phyloP scores from a whole-genome alignment of 148 eudicot genomes.

The Dysphania ambrosioides region DNA sequence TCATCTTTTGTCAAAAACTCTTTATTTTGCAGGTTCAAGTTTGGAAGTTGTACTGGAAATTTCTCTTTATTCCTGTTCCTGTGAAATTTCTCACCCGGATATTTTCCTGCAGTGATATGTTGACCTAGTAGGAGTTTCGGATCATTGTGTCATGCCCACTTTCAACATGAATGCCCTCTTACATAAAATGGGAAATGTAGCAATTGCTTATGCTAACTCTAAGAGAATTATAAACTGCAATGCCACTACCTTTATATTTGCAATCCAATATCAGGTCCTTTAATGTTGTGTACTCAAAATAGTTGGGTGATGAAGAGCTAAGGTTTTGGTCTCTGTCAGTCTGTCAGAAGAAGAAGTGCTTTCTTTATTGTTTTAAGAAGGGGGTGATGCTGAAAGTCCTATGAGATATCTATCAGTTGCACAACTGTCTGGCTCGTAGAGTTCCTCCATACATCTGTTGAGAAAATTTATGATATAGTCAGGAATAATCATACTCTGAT shows the following conservation, averaged over 20 bases:
- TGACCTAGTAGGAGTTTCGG: slow-evolving; percentile 70
- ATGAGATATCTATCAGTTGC: slow-evolving; percentile 47
- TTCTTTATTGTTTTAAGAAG: neutral
- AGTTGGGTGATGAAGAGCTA: slow-evolving; percentile 30
- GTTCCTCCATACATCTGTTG: slow-evolving; percentile 80
- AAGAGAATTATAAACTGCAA: slow-evolving; percentile 45
- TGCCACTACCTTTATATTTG: slow-evolving; percentile 70
- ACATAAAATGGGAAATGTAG: slow-evolving; percentile 68
- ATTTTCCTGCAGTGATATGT: slow-evolving; percentile 70
- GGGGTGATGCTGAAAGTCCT: slow-evolving; percentile 46
- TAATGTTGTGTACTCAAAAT: slow-evolving; percentile 64
- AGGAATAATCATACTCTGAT: neutral
- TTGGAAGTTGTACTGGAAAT: slow-evolving; percentile 77
- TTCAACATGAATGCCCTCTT: slow-evolving; percentile 59
- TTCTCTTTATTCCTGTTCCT: slow-evolving; percentile 72
- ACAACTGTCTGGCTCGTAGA: slow-evolving; percentile 53
- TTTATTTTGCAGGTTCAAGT: no score
- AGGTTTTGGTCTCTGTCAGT: slow-evolving; percentile 15
- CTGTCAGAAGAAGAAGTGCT: slow-evolving; percentile 1
- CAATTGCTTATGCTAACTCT: slow-evolving; percentile 71
- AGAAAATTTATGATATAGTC: no score
- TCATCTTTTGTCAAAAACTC: no score
- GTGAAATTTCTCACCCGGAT: slow-evolving; percentile 60
- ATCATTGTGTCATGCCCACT: slow-evolving; percentile 85
- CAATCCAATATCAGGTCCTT: slow-evolving; percentile 80